Evolutionary conservation across 371 early-diverging fungal species (phyloP), one percentile per base, ranked within the genome.

Genomic region (Syncephalis plumigaleata): DNA sequence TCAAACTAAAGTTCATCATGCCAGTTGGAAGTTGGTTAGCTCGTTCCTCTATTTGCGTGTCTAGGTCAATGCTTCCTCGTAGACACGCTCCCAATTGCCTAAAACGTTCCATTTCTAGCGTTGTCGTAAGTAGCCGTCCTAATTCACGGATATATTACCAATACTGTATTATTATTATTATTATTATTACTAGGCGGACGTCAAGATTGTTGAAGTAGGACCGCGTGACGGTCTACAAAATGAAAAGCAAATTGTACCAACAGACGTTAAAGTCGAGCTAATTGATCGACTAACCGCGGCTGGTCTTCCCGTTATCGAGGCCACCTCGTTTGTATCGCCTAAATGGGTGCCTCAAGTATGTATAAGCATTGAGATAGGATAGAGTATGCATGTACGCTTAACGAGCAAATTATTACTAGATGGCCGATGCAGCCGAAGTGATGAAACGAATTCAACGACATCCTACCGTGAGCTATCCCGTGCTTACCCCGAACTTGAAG

Each of bases 141-240:
- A 31, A 31, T 4, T 11, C 4, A 31, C 11, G 11, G 31, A 31
- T 31, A 11, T 31, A 11, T 31, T 7, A 31, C 11, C 4, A 31
- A 7, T 7, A 40, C 15, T 40, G 31, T 31, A 11, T 31, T 7
- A 31, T 31, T 7, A 31, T 31, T 7, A 40, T 21, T 40, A n/a
- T 15, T 40, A 15, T n/a, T 4, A 16, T 40, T 8, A n/a, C 40
- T 40, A 18, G 18, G 37, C 37, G 37, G 37, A 40, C 40, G 40
- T 85, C 37, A 83, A 81, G 55, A 75, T 86, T 50, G 91, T 91
- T 26, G 92, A 90, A 56, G 93, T 92, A 9, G 91, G 92, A 0
- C 95, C 97, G 3, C 71, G 97, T 18, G 97, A 96, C 61, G 97
- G 97, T 36, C 70, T 96, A n/a, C 95, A 96, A 61, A 93, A 94